Base-by-base conservation (phyloP, 106 monocot species). In the Acorus gramineus region DNA sequence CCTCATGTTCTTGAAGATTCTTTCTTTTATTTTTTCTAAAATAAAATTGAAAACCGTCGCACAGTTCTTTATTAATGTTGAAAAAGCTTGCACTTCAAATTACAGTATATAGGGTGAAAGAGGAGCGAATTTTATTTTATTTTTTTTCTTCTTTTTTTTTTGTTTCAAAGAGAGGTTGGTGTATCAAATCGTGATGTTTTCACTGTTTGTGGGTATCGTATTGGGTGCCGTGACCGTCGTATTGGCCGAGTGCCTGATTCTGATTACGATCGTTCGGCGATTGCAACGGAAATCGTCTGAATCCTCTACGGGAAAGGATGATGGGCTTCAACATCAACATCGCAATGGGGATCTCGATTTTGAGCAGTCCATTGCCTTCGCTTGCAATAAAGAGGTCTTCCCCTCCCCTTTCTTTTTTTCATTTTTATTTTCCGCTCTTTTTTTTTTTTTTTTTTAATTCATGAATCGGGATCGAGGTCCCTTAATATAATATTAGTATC, bases 361-460 rank as follows among this genome's bases (percentile, higher is more conserved):
- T 11, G 81, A 91, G 44, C 73, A 52, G 42, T 59, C 67, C 56
- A 52, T 82, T 14, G 8, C 65, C 8, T 73, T 45, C 42, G 65
- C 79, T 7, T 11, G 14, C 47, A 67, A 65, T 57, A 92, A 92
- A 78, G 65, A 87, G 92, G 92, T 92, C 7, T 0, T 47, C 3
- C 28, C 28, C 28, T 28, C 28, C 28, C 28, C 28, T 28, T 28
- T 28, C 28, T 28, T 28, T 0, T 28, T 28, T 28, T 28, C 28
- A 28, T 28, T 28, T 28, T 0, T 28, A 1, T 63, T 12, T 71
- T 49, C 52, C 42, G 47, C 49, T 6, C 3, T 52, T 46, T 56
- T 42, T 44, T 3, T 68, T 63, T 10, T 52, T 9, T 1, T 42
- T 60, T 47, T 55, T 47, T 1, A 67, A 45, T 12, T 50, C 46